Percentiles rank a stretch among this genome's conserved stretches.
Conservation (phyloP, 257 asterid species). For the Solanum peruvianum region DNA sequence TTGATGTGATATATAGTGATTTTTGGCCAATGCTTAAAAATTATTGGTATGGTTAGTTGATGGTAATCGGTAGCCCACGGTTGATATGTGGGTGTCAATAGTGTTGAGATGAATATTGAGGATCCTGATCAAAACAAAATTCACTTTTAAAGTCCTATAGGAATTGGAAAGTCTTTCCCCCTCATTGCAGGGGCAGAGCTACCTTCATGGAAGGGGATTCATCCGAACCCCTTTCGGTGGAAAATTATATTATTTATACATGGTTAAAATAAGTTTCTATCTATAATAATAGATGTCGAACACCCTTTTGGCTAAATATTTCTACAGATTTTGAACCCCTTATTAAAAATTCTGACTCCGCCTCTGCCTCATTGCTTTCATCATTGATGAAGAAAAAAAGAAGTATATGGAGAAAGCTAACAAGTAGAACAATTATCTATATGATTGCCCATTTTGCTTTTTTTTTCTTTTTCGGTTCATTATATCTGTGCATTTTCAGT, state of each 20-base stretch:
- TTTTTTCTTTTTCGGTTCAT: neutral
- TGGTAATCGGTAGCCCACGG: neutral
- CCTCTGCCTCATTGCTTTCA: constrained; percentile 28
- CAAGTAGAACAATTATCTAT: neutral
- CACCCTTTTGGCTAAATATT: too few species aligned
- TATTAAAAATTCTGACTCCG: too few species aligned
- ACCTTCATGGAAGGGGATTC: too few species aligned
- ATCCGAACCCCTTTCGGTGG: too few species aligned
- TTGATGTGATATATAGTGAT: neutral
- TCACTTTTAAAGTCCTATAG: constrained; percentile 72
- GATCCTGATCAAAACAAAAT: constrained; percentile 31
- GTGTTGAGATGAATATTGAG: constrained; percentile 79
- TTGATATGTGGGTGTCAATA: constrained; percentile 68
- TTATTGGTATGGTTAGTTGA: neutral
- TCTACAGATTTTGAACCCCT: too few species aligned
- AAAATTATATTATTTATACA: too few species aligned
- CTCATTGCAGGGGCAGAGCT: too few species aligned
- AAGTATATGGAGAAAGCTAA: constrained; percentile 17
- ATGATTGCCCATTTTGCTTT: neutral
- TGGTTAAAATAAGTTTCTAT: too few species aligned
- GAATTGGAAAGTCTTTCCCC: constrained; percentile 77
- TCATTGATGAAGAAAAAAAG: constrained; percentile 55
- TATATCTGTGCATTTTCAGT: neutral
- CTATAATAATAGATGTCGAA: too few species aligned
- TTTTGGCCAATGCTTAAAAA: neutral